Base-by-base conservation (phyloP, 495 filamentous ascomycete genomes). In the Staphylotrichum longicolle region DNA sequence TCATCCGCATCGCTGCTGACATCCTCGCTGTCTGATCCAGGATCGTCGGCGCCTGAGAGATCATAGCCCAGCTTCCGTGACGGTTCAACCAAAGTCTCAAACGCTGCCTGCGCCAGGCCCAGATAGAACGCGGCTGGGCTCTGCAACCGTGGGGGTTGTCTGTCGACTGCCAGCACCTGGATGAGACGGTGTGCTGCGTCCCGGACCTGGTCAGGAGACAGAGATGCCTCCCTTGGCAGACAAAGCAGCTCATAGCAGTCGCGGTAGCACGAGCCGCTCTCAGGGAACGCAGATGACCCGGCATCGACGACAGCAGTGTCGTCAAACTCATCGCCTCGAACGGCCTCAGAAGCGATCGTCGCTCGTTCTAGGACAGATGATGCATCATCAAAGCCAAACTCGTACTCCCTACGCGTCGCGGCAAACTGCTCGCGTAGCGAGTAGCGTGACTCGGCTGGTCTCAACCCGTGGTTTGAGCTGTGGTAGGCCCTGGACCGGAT, bases 101-200 rank as follows among this genome's bases (percentile, higher is more conserved):
- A 85, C 6, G 84, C 84, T 5, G 75, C 72, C 27, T 78, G 74
- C 45, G 84, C 80, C 33, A 70, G 67, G 35, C 67, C 76, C 40
- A 85, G 83, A 27, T 85, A 78, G 20, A 60, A 70, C 35, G 75
- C 71, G 7, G 84, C 83, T 4, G 76, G 69, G 11, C 79, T 71
- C 34, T 71, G 78, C 39, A 78, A 68, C 39, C 80, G 71, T 15
- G 75, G 56, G 2, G 84, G 80, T 57, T 85, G 83, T 57, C 81
- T 83, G 63, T 87, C 84, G 10, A 83, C 81, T 57, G 85, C 81
- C 53, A 87, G 83, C 47, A 77, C 78, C n/a, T 82, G 77, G 30
- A 78, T 78, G 34, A 86, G 73, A 11, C 74, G 76, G 40, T 75
- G 76, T 61, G 83, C 85, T 10, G 82, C 80, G 20, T 73, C 76